These are phyloP conservation scores for Clonostachys solani DNA, from an alignment of 2,329 filamentous ascomycete genomes.

Conservation along the genomic window DNA sequence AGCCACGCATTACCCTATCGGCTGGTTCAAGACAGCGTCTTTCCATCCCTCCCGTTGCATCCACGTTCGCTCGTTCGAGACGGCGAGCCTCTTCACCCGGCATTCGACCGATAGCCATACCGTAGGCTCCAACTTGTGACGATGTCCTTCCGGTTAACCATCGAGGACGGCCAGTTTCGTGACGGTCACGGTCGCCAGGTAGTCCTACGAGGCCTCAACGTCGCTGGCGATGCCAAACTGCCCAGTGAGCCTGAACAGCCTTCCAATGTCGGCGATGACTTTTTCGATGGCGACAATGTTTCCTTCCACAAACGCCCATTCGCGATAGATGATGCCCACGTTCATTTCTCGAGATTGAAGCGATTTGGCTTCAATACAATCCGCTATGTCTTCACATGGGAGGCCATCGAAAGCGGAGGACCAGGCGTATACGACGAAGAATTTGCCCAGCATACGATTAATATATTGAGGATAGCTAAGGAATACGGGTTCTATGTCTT, in stretches of 20 bases:
- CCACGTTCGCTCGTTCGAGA: no score
- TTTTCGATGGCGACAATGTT: constrained; percentile 90
- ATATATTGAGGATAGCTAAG: constrained; percentile 77
- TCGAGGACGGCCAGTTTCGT: constrained; percentile 82
- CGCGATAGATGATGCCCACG: constrained; percentile 72
- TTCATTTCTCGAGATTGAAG: constrained; percentile 81
- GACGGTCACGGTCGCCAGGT: constrained; percentile 81
- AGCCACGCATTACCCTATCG: no score
- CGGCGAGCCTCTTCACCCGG: no score
- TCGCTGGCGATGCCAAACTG: constrained; percentile 86
- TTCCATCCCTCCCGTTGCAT: no score
- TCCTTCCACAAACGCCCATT: constrained; percentile 89
- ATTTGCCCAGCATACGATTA: constrained; percentile 88
- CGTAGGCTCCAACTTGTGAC: constrained; percentile 36
- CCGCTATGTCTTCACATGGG: constrained; percentile 97
- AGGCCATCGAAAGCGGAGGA: constrained; percentile 91
- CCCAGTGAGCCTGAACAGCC: constrained; percentile 77
- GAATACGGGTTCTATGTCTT: constrained; percentile 93
- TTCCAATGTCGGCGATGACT: constrained; percentile 71
- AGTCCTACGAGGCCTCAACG: constrained; percentile 87
- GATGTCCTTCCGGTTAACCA: constrained; percentile 71
- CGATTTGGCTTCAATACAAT: constrained; percentile 95
- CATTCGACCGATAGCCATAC: no score
- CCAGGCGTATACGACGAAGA: constrained; percentile 91
- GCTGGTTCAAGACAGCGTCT: no score